phyloP scores from a whole-genome alignment of 148 eudicot genomes.

The Rhododendron mucronatum region DNA sequence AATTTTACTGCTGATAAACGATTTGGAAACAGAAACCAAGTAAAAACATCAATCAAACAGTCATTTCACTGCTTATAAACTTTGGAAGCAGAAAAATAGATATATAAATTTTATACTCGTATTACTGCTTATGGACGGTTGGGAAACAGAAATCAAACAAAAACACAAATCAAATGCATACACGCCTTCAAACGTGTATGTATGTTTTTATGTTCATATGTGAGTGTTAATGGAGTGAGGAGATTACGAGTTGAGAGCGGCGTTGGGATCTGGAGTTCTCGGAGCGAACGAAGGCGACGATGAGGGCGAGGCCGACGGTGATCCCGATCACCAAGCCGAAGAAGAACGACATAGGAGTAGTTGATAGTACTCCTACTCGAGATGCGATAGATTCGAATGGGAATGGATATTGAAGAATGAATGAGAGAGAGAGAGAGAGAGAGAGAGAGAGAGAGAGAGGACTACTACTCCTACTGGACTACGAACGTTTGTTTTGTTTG shows the following conservation, averaged over 20 bases:
- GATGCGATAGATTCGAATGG: not conserved
- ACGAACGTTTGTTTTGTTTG: no score
- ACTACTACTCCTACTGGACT: no score
- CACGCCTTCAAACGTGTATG: not conserved
- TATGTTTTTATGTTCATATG: not conserved
- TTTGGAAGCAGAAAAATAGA: not conserved
- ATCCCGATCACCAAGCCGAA: slow-evolving; percentile 56
- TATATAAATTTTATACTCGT: not conserved
- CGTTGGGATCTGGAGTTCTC: slow-evolving; percentile 75
- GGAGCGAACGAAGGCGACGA: slow-evolving; percentile 66
- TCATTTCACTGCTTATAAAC: not conserved
- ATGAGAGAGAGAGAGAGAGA: not conserved
- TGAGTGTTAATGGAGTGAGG: not conserved
- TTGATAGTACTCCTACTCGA: not conserved
- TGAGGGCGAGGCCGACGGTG: slow-evolving; percentile 45
- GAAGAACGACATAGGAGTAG: slow-evolving; percentile 51
- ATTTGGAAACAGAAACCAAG: no score
- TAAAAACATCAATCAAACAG: no score
- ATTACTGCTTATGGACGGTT: not conserved
- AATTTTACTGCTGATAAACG: not conserved
- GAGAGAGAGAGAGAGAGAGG: not conserved
- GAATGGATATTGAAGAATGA: not conserved
- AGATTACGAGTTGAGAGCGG: slow-evolving; percentile 50
- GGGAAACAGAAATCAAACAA: not conserved
- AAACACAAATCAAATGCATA: not conserved